These are phyloP conservation scores for Salix udensis DNA, from an alignment of 345 rosid genomes.

Conservation along the genomic window DNA sequence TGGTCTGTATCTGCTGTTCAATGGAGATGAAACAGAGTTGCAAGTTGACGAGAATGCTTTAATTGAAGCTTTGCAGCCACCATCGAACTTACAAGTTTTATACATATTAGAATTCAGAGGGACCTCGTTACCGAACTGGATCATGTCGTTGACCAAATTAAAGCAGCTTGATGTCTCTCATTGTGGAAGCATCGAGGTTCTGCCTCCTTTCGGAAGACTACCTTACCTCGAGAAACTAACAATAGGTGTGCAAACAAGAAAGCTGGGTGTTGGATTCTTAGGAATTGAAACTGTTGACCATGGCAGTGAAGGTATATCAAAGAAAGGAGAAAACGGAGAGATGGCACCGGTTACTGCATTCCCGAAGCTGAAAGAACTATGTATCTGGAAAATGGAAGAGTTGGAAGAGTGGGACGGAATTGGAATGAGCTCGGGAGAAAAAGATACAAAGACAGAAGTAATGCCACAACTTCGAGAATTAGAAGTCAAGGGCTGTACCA, in stretches of 20 bases:
- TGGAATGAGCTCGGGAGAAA: background rate
- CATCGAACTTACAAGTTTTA: background rate
- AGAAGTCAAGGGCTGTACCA: background rate
- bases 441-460: background rate
- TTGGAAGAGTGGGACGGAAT: slow-evolving; percentile 10
- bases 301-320: too few species aligned
- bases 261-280: slow-evolving; percentile 12
- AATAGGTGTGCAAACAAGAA: background rate
- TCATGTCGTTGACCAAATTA: background rate
- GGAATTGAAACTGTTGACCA: background rate
- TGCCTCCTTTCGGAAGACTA: slow-evolving; percentile 18
- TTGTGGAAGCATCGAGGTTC: background rate
- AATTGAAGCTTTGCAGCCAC: slow-evolving; percentile 1
- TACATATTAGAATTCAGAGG: background rate
- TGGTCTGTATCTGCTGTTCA: background rate
- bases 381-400: background rate
- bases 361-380: slow-evolving; percentile 10
- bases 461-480: slow-evolving; percentile 7
- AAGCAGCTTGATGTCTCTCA: background rate
- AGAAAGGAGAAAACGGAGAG: background rate
- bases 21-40: background rate
- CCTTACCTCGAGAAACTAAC: slow-evolving; percentile 18
- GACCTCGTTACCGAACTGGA: slow-evolving; percentile 4
- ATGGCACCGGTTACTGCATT: background rate
- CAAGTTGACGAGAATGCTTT: background rate